Base-by-base conservation (phyloP, 2,329 filamentous ascomycete genomes). In the Colletotrichum falcatum region DNA sequence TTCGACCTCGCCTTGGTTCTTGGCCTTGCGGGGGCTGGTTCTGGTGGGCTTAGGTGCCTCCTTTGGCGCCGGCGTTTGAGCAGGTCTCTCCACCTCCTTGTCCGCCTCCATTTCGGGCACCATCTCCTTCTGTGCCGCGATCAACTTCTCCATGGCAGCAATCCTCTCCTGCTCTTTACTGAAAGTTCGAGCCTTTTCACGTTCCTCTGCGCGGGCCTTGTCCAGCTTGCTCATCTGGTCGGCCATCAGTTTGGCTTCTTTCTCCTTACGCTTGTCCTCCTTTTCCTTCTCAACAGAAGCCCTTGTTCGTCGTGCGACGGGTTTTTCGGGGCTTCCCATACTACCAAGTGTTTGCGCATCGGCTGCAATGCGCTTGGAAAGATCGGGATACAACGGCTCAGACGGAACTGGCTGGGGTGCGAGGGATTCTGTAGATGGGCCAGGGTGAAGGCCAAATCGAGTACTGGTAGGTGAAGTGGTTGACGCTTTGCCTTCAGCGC, bases 151-250 rank as follows among this genome's bases (percentile, higher is more conserved):
- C 85, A 88, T 83, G 1, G 81, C 80, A 42, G 83, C 83, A 53
- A 86, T 80, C 72, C 81, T 85, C 73, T 90, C 87, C 73, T 89
- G 86, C 72, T 90, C 87, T 73, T 88, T 82, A 76, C 83, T 88
- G 72, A 88, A 89, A 3, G 87, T 81, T 20, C 84, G 83, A 8
- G 89, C 92, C 77, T 92, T 93, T 74, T 91, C 88, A 7, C 91
- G 86, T 77, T 94, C 91, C 79, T 92, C 91, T 74, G 90, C 88
- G 11, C 91, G 88, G 53, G 87, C 89, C 75, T 90, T 92, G 73
- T 92, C 90, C 3, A 92, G 82, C 76, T 89, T 91, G 28, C 83
- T 83, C 77, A 88, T 84, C 74, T 90, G 88, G 61, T 90, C 89
- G 20, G 86, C 87, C 74, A 88, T 83, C 30, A 86, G 86, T 74